Conservation (phyloP, 2,329 filamentous ascomycete genomes). For the Talaromyces sp. region DNA sequence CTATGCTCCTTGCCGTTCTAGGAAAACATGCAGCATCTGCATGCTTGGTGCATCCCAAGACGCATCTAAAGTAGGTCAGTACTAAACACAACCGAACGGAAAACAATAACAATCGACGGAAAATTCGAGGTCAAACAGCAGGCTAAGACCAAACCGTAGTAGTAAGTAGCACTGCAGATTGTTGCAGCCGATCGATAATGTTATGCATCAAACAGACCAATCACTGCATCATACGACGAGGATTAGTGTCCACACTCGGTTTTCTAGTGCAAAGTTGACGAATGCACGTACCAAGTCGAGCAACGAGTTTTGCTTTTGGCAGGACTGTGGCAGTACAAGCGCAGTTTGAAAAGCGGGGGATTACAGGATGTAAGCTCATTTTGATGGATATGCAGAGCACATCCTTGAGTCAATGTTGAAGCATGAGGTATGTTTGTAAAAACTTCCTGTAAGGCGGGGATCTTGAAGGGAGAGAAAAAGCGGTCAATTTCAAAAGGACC, state of each 20-base stretch:
- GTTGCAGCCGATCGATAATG: slow-evolving; percentile 1
- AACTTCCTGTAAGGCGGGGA: not conserved
- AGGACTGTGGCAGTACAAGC: not conserved
- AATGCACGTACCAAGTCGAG: slow-evolving; percentile 1
- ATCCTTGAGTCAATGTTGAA: not conserved
- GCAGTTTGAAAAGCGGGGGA: not conserved
- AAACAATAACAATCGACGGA: not conserved
- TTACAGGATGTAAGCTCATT: not conserved
- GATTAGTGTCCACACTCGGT: not conserved
- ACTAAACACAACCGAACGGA: not conserved
- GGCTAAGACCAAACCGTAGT: not conserved
- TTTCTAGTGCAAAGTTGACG: not conserved
- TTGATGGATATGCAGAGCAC: not conserved
- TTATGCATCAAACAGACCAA: not conserved
- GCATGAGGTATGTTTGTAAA: not conserved
- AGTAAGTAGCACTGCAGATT: not conserved
- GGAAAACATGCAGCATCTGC: not conserved
- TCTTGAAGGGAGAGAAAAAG: not conserved
- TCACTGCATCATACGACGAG: not conserved
- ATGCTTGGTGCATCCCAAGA: not conserved
- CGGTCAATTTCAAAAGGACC: not conserved
- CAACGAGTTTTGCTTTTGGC: not conserved
- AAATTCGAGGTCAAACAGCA: not conserved
- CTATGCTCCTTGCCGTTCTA: not conserved
- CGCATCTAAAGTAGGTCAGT: not conserved